These are phyloP conservation scores for Pyrrhoderma lamaoense DNA, from an alignment of 1,284 basidiomycete species.

Conservation along the genomic window DNA sequence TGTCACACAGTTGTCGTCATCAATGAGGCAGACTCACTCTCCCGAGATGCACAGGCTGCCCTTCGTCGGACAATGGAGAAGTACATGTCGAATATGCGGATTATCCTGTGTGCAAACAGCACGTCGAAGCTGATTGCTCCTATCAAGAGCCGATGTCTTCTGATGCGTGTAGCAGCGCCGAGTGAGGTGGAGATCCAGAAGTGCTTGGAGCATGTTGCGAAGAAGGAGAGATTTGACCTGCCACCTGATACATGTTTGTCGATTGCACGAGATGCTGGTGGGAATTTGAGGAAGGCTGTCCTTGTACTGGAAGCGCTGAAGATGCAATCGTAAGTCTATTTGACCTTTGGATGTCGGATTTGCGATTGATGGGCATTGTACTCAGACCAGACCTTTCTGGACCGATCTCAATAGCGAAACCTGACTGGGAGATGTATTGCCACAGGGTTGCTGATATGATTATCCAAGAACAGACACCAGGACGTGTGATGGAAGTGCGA, in stretches of 20 bases:
- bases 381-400: slow-evolving; percentile 66
- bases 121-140: slow-evolving; percentile 96
- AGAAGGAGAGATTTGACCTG: slow-evolving; percentile 74
- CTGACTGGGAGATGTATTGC: slow-evolving; percentile 99
- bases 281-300: slow-evolving; percentile 93
- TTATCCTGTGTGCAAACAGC: slow-evolving; percentile 97
- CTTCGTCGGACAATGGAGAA: slow-evolving; percentile 98
- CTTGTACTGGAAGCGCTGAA: slow-evolving; percentile 93
- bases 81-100: slow-evolving; percentile 96
- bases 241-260: slow-evolving; percentile 67
- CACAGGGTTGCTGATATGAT: slow-evolving; percentile 87
- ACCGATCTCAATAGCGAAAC: slow-evolving; percentile 78
- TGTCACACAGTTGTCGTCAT: slow-evolving; percentile 78
- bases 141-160: slow-evolving; percentile 90
- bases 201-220: slow-evolving; percentile 79
- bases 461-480: slow-evolving; percentile 88
- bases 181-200: slow-evolving; percentile 73
- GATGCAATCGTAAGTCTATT: slow-evolving; percentile 73
- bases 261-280: slow-evolving; percentile 77
- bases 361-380: slow-evolving; percentile 2
- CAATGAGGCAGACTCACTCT: slow-evolving; percentile 93
- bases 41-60: slow-evolving; percentile 95
- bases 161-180: slow-evolving; percentile 91
- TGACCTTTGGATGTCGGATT: neutral
- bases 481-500: slow-evolving; percentile 86